Evolutionary conservation across 805 yeast genomes (phyloP).

Genomic region (Huiozyma sinensis): DNA sequence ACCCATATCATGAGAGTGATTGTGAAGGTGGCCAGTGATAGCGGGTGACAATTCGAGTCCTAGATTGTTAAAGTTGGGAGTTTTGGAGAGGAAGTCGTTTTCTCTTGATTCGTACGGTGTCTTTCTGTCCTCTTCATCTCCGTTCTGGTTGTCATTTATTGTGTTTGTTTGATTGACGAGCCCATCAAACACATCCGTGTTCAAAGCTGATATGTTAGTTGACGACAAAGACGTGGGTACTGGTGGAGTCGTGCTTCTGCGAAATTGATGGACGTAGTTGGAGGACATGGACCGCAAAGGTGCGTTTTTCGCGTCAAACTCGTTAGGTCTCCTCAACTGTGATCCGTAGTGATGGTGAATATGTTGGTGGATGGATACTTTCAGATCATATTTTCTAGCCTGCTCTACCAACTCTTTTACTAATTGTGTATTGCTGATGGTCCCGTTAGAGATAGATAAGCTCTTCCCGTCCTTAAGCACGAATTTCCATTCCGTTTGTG

Average conservation of each 20-base stretch:
- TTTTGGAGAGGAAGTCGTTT: constrained; percentile 14
- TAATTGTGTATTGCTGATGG: constrained; percentile 40
- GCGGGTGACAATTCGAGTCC: constrained; percentile 10
- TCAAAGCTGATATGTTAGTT: not conserved
- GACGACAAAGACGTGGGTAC: not conserved
- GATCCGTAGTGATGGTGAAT: constrained; percentile 61
- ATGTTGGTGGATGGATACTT: constrained; percentile 74
- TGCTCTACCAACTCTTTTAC: constrained; percentile 49
- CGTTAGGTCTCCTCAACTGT: not conserved
- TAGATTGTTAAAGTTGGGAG: constrained; percentile 15
- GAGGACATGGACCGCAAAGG: not conserved
- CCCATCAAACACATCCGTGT: not conserved
- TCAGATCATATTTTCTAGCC: constrained; percentile 46
- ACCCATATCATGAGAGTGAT: not conserved
- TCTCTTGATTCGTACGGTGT: not conserved
- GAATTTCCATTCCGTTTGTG: constrained; percentile 52
- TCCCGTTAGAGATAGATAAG: constrained; percentile 39
- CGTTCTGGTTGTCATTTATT: not conserved
- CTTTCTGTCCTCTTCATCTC: not conserved
- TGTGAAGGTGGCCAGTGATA: not conserved
- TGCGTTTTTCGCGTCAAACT: not conserved
- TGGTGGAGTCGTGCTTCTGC: not conserved
- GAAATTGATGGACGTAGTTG: not conserved
- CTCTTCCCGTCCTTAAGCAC: constrained; percentile 38
- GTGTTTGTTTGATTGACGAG: not conserved